These are phyloP conservation scores for Oryza brachyantha DNA, from an alignment of 176 grass and related monocot genomes.

Conservation along the genomic window DNA sequence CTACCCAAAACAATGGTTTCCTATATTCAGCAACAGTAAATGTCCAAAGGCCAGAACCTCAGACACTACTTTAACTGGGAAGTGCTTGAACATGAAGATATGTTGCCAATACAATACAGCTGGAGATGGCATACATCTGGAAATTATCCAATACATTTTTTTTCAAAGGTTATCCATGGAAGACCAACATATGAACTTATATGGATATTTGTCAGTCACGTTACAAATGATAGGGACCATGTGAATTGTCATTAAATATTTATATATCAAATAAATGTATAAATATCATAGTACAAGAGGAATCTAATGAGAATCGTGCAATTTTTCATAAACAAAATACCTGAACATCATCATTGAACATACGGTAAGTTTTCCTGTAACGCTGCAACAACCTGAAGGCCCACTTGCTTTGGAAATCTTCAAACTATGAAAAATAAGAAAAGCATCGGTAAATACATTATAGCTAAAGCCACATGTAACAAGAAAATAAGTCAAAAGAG, in stretches of 20 bases:
- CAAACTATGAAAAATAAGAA: conserved; percentile 58
- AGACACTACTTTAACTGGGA: background rate
- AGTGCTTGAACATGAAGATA: conserved; percentile 7
- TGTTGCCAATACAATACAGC: background rate
- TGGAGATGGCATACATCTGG: background rate
- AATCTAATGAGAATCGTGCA: conserved; percentile 4
- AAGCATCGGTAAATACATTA: conserved; percentile 11
- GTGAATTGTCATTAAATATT: background rate
- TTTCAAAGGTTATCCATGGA: background rate
- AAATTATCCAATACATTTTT: background rate
- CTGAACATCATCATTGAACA: conserved; percentile 99
- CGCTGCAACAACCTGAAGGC: conserved; percentile 90
- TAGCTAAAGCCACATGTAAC: background rate
- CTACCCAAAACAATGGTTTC: background rate
- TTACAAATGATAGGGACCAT: background rate
- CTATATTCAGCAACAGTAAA: conserved; percentile 5
- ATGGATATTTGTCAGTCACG: background rate
- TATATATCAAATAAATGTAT: background rate
- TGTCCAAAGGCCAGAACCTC: conserved; percentile 8
- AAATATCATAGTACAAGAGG: background rate
- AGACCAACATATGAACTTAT: background rate
- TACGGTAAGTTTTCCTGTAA: conserved; percentile 88
- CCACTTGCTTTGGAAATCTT: conserved; percentile 99
- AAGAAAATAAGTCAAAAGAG: background rate
- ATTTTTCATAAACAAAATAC: conserved; percentile 34